Base-by-base conservation (phyloP, 1,284 basidiomycete species). In the Melanopsichium pennsylvanicum region DNA sequence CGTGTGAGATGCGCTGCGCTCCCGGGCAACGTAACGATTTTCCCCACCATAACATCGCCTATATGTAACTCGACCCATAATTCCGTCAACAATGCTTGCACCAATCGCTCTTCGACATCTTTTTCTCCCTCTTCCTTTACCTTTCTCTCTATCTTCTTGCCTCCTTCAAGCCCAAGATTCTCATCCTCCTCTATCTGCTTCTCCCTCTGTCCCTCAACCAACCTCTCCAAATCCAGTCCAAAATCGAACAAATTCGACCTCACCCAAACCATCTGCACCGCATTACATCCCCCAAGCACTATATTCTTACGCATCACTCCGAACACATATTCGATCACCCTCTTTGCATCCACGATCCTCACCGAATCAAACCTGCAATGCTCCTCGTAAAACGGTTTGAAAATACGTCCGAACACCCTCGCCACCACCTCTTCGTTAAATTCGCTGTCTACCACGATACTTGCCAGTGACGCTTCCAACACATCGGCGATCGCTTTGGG, bases 401-500 rank as follows among this genome's bases (percentile, higher is more conserved):
- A 61, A 11, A 64, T 37, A 10, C 58, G 11, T 3, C 54, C 62
- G 19, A 70, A 76, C 16, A 70, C 26, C 0, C 11, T 3, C 19
- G 35, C 16, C 1, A 37, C 36, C 8, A 31, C 19, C 0, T 9
- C 23, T 2, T 60, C 26, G 33, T 66, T 39, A 46, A 76, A 76
- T 10, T 41, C 52, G 16, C 46, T 29, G 27, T 76, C 73, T n/a
- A 75, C 66, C 8, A 75, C 55, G 13, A 76, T 56, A 2, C 49
- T 44, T 1, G 67, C 74, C 22, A 76, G 51, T 0, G 43, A 22
- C 5, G 66, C 55, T 32, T 76, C 74, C 13, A 71, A 63, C 2
- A 76, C 48, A 38, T 76, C 69, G 1, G 72, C 72, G 0, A 70
- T 22, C 12, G 60, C 57, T 19, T 76, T 76, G 1, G 64, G 64